Percentiles rank a stretch among this genome's conserved stretches.
Evolutionary conservation across 2,329 filamentous ascomycete genomes (phyloP).

Genomic region (Ceratocystiopsis sp.): DNA sequence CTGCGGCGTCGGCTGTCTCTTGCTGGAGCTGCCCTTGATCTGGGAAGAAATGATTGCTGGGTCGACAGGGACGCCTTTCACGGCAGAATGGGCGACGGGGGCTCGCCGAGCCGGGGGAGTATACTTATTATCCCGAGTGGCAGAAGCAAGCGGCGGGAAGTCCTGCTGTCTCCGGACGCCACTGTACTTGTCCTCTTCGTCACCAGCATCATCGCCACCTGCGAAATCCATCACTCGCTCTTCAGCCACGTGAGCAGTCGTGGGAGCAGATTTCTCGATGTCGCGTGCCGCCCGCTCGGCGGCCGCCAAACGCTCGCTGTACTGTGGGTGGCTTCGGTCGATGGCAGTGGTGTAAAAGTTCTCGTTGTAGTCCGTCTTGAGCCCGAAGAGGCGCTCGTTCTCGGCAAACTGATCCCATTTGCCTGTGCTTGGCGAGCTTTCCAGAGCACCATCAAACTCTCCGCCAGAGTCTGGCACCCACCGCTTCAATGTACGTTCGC

Average conservation of each 20-base stretch:
- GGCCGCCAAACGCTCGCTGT: conserved; percentile 57
- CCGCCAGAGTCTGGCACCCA: conserved; percentile 59
- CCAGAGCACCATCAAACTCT: conserved; percentile 53
- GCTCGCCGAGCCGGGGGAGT: conserved; percentile 78
- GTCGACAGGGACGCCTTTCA: conserved; percentile 63
- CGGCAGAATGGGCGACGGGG: conserved; percentile 54
- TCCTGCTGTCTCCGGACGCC: conserved; percentile 66
- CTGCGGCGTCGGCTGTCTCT: conserved; percentile 16
- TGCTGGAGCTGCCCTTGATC: conserved; percentile 30
- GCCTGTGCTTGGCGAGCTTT: conserved; percentile 32
- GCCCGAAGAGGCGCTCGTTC: conserved; percentile 75
- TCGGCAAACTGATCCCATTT: conserved; percentile 88
- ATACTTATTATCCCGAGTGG: conserved; percentile 50
- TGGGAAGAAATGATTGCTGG: conserved; percentile 86
- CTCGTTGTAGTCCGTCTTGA: conserved; percentile 84
- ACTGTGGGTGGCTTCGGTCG: conserved; percentile 67
- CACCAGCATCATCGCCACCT: conserved; percentile 47
- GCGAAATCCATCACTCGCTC: conserved; percentile 61
- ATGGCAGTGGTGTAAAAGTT: conserved; percentile 88
- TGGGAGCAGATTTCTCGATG: conserved; percentile 60
- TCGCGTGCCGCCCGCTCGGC: conserved; percentile 77
- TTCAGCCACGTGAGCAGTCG: conserved; percentile 74
- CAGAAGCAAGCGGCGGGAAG: conserved; percentile 43
- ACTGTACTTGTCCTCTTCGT: conserved; percentile 92
- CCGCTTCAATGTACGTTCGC: conserved; percentile 60